Evolutionary conservation across 495 filamentous ascomycete species (phyloP).

Genomic region (Mytilinidion resinicola): DNA sequence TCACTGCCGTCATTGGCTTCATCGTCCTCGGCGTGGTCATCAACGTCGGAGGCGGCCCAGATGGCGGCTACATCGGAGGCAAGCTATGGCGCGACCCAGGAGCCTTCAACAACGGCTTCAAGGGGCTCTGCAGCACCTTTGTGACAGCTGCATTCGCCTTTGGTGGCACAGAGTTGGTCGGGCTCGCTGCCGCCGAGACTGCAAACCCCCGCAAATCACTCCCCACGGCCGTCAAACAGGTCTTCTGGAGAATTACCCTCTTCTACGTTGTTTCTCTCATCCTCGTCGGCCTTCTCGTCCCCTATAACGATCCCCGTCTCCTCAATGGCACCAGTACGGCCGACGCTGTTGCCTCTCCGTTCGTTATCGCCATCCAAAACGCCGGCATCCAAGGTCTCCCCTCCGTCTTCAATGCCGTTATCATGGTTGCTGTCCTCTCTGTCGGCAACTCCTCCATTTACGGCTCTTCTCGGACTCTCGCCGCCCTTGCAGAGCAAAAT

Average conservation of each 20-base stretch:
- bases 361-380: conserved; percentile 36
- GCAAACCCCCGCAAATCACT: conserved; percentile 81
- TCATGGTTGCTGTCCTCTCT: conserved; percentile 37
- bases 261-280: conserved; percentile 36
- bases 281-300: conserved; percentile 35
- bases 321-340: conserved; percentile 12
- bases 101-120: conserved; percentile 88
- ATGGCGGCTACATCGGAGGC: conserved; percentile 76
- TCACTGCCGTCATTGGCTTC: conserved; percentile 61
- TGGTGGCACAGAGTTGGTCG: conserved; percentile 88
- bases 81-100: conserved; percentile 77
- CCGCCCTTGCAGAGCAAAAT: conserved; percentile 35
- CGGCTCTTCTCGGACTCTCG: conserved; percentile 37
- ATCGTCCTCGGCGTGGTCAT: conserved; percentile 38
- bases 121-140: conserved; percentile 87
- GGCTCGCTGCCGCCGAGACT: conserved; percentile 82
- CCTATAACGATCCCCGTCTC: conserved; percentile 29
- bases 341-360: conserved; percentile 31
- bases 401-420: conserved; percentile 38
- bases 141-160: conserved; percentile 92
- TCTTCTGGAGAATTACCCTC: conserved; percentile 90
- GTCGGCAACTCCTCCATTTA: conserved; percentile 37
- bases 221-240: conserved; percentile 82
- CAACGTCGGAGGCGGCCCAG: conserved; percentile 60
- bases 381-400: conserved; percentile 35